Base-by-base conservation (phyloP, 2,329 filamentous ascomycete genomes). In the Teratosphaeria destructans region DNA sequence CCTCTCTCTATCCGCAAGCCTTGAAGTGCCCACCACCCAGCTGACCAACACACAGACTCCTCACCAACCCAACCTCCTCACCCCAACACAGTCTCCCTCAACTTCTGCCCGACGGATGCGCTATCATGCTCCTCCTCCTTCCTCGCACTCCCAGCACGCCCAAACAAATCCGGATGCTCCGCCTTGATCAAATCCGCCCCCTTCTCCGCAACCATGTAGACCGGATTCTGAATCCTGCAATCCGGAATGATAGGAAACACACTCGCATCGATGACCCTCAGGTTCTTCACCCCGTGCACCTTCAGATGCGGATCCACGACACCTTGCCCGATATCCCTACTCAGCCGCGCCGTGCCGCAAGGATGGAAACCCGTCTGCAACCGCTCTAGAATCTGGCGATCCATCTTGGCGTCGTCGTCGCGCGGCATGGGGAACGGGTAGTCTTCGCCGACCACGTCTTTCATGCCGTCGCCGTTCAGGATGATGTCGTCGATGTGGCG, bases 361-460 rank as follows among this genome's bases (percentile, higher is more conserved):
- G 73, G 65, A 67, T 78, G 76, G 65, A 76, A 78, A 59, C 71
- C 66, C 8, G 69, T 72, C 53, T 67, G 35, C 70, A 65, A 34
- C 68, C 65, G 16, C 64, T 62, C 14, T 66, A 62, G 65, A 67
- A 52, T 71, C 63, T 5, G 68, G 55, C 6, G 64, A 57, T 55
- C 69, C 66, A 52, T 70, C 66, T 34, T 67, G 64, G 12, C 58
- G 66, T 43, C 67, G 62, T 52, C 71, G 62, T 27, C 64, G 66
- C 3, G 59, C 59, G 47, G 65, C 58, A 37, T 65, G 59, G 14
- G 66, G 72, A 63, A 49, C 1, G 43, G 43, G 43, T 49, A 49
- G 43, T 49, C 43, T 49, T 49, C 43, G 19, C 43, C 43, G 16
- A 49, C n/a, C n/a, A 49, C 19, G 19, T 49, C 43, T 19, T 19